Percentiles rank a stretch among this genome's conserved stretches.
Evolutionary conservation across 768 basidiomycete genomes (phyloP).

Genomic region (Boletus huronensis): DNA sequence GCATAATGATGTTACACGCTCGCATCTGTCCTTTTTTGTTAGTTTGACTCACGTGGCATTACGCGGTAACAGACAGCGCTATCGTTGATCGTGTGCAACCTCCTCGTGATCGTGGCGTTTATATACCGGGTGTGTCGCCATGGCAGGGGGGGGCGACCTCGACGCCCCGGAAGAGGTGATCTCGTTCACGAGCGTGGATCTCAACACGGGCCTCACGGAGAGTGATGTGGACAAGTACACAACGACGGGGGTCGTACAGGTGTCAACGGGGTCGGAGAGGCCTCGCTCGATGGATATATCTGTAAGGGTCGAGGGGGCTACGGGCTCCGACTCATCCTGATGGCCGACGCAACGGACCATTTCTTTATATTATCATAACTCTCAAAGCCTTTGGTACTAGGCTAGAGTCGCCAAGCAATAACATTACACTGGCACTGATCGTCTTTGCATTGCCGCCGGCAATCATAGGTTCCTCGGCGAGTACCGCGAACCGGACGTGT

Average conservation of each 20-base stretch:
- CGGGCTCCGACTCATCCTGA: neutral
- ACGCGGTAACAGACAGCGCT: slow-evolving; percentile 16
- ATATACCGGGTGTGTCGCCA: slow-evolving; percentile 14
- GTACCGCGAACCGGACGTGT: too few relatives aligned
- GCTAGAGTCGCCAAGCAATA: too few relatives aligned
- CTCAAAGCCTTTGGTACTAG: too few relatives aligned
- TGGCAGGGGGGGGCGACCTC: slow-evolving; percentile 3
- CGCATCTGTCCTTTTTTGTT: neutral
- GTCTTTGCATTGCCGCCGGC: too few relatives aligned
- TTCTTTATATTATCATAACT: too few relatives aligned
- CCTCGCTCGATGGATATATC: neutral
- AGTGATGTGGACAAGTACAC: neutral
- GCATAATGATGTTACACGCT: neutral
- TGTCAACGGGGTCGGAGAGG: neutral
- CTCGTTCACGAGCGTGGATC: slow-evolving; percentile 17
- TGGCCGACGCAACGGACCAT: too few relatives aligned
- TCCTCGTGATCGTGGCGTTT: slow-evolving; percentile 25
- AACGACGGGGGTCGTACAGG: neutral
- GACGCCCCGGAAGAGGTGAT: neutral
- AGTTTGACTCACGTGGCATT: neutral
- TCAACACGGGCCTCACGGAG: slow-evolving; percentile 2
- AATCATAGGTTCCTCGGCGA: too few relatives aligned
- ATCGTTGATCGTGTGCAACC: slow-evolving; percentile 25
- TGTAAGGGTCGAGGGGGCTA: neutral
- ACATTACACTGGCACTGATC: too few relatives aligned